Evolutionary conservation across 148 eudicot genomes (phyloP).

Genomic region (Drosera capensis): DNA sequence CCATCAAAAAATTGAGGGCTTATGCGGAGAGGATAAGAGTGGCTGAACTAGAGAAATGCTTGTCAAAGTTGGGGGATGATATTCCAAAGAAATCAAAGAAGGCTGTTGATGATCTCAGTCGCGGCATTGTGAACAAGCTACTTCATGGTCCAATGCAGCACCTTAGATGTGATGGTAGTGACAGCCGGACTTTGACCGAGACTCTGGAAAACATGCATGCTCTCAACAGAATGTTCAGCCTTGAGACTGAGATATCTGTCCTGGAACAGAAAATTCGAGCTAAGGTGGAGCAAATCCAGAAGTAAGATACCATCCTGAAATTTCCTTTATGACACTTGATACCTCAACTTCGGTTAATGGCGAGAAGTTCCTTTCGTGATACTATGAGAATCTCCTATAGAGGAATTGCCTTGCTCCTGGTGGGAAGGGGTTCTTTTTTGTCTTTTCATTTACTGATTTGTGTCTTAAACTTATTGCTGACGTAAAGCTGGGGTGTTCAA

Average conservation of each 20-base stretch:
- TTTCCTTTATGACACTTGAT: constrained; percentile 7
- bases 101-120: constrained; percentile 78
- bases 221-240: constrained; percentile 82
- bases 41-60: constrained; percentile 74
- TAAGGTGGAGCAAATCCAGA: constrained; percentile 68
- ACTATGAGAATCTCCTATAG: constrained; percentile 5
- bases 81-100: constrained; percentile 50
- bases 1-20: constrained; percentile 82
- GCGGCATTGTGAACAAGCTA: constrained; percentile 81
- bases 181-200: constrained; percentile 64
- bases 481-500: constrained; percentile 10
- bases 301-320: constrained; percentile 20
- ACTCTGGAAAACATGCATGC: constrained; percentile 95
- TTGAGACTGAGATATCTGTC: constrained; percentile 75
- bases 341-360: constrained; percentile 28
- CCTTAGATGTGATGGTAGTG: constrained; percentile 89
- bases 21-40: constrained; percentile 80
- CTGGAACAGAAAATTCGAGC: constrained; percentile 91
- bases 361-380: constrained; percentile 14
- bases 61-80: constrained; percentile 68
- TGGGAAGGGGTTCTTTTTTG: constrained; percentile 5
- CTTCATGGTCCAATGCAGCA: constrained; percentile 96
- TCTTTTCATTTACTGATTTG: constrained; percentile 15
- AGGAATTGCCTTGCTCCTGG: constrained; percentile 3
- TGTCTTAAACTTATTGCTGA: constrained; percentile 8